phyloP scores from a whole-genome alignment of 306 rosid genomes.

The Elaeagnus macrophylla region DNA sequence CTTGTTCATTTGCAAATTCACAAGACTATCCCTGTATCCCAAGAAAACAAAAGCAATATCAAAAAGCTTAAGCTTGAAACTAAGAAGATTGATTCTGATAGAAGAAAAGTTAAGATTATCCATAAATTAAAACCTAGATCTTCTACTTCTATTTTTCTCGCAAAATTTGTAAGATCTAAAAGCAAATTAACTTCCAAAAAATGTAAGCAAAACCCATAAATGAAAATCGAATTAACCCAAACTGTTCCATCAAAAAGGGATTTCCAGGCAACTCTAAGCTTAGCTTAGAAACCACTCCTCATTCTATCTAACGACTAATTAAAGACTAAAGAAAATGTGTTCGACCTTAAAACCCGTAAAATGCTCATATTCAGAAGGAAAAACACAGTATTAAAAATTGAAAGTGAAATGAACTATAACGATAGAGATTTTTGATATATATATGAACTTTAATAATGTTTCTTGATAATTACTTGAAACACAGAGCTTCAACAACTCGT shows the following conservation, averaged over 20 bases:
- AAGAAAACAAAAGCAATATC: conserved; percentile 1
- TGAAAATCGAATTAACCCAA: background rate
- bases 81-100: background rate
- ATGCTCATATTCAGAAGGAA: conserved; percentile 5
- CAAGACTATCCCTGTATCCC: conserved; percentile 12
- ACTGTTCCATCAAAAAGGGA: conserved; percentile 14
- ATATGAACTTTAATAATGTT: conserved; percentile 2
- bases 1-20: conserved; percentile 22
- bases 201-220: conserved; percentile 15
- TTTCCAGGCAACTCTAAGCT: conserved; percentile 16
- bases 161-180: conserved; percentile 10
- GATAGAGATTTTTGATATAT: background rate
- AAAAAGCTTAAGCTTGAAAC: conserved; percentile 11
- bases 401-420: background rate
- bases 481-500: conserved; percentile 34
- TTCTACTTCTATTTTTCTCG: conserved; percentile 2
- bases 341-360: too few relatives aligned
- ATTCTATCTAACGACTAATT: conserved; percentile 29
- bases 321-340: conserved; percentile 8
- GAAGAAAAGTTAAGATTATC: background rate
- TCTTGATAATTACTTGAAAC: conserved; percentile 24
- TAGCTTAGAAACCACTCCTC: conserved; percentile 59
- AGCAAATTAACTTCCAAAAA: conserved; percentile 13
- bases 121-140: background rate
- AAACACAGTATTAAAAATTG: conserved; percentile 5